Conservation (phyloP, 2,329 filamentous ascomycete species). For the Talaromyces sp. region DNA sequence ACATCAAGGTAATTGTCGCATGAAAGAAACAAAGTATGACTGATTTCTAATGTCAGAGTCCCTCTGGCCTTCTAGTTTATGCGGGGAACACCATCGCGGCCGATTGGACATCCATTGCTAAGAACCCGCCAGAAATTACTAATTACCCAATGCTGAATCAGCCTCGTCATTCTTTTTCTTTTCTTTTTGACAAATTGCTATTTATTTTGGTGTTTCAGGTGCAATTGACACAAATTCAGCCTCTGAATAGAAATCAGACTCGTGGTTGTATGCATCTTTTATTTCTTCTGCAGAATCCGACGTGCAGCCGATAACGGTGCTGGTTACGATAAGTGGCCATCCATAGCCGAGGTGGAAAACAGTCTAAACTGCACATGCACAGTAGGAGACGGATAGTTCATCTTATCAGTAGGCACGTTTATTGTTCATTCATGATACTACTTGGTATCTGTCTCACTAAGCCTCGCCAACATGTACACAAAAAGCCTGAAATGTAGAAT, state of each 20-base stretch:
- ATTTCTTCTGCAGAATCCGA: not conserved
- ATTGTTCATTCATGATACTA: not conserved
- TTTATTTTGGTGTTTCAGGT: not conserved
- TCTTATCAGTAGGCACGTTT: not conserved
- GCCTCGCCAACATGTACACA: not conserved
- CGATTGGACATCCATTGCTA: not conserved
- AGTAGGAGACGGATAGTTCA: not conserved
- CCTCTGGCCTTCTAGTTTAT: not conserved
- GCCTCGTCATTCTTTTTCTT: not conserved
- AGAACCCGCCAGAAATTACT: slow-evolving; percentile 7
- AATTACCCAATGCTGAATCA: slow-evolving; percentile 16
- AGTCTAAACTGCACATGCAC: not conserved
- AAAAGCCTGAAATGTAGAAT: not conserved
- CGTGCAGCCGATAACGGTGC: not conserved
- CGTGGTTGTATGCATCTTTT: not conserved
- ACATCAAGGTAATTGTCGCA: not conserved
- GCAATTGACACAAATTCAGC: not conserved
- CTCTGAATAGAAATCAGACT: not conserved
- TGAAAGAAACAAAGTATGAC: not conserved
- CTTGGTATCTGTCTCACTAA: not conserved
- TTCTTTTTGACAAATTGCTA: not conserved
- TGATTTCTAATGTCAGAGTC: slow-evolving; percentile 7
- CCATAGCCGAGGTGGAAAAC: not conserved
- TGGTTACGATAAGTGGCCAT: not conserved
- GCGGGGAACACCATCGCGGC: slow-evolving; percentile 12